Evolutionary conservation across 1,139 yeast genomes (phyloP), one percentile per base, ranked within the genome.

Genomic region (Sugiyamaella pinicola): DNA sequence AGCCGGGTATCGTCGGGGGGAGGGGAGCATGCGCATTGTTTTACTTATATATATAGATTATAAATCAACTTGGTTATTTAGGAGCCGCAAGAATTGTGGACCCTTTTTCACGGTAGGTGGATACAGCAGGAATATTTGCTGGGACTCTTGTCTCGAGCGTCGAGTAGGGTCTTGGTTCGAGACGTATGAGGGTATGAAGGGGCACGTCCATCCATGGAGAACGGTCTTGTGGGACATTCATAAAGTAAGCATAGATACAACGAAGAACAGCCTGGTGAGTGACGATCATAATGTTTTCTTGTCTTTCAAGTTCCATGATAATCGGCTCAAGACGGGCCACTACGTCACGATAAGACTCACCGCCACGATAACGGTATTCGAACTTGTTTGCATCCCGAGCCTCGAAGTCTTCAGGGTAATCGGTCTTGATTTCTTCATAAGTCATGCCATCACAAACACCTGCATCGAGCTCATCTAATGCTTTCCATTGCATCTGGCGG

Each of bases 121-220:
- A 85, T 6, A 93, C 99, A 0, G 99, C 99, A 1, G 99, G 98
- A 53, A 93, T 93, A 68, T 93, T 90, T 0, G 98, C 98, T 61
- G 90, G 89, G 53, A 93, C 87, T 60, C 95, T 78, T 22, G 93
- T 86, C 37, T 91, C 98, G 45, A 84, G 72, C 0, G 99, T 93
- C 52, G 85, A 85, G 68, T 89, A 91, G 1, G 99, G 97, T 55
- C 96, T 78, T 8, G 98, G 97, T 69, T 95, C 98, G 60, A 93
- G 77, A 66, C 89, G 87, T 64, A 93, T 93, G 68, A 93, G 76
- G 0, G 99, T 93, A 68, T 93, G 99, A 64, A 93, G 76, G 7
- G 99, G 99, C 53, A 93, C 95, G 47, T 95, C 89, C 96, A 93
- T 91, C 98, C 99, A 93, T 3, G 99, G 99, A 56, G 91, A 82